phyloP scores from a whole-genome alignment of 164 flowering plant genomes.

The Amborella trichopoda region DNA sequence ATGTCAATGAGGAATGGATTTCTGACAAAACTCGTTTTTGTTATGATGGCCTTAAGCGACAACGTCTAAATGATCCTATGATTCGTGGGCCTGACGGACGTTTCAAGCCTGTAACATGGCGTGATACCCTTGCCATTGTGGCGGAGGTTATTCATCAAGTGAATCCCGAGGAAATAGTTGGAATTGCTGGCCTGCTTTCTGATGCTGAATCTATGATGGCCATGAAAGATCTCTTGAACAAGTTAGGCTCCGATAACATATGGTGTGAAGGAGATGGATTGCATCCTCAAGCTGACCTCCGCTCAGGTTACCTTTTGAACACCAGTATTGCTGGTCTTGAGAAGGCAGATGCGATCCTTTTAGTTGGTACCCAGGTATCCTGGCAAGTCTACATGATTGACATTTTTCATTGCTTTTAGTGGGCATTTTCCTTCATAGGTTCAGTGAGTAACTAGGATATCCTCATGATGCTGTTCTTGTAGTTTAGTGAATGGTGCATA shows the following conservation, averaged over 20 bases:
- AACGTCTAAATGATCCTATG: constrained; percentile 96
- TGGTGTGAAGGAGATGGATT: constrained; percentile 84
- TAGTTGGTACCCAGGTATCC: constrained; percentile 93
- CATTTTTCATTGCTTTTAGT: neutral
- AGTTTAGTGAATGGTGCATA: too few relatives aligned
- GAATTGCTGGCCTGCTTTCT: constrained; percentile 83
- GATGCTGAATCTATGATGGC: constrained; percentile 99
- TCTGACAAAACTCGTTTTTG: constrained; percentile 99
- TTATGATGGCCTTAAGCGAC: constrained; percentile 98
- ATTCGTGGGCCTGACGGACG: constrained; percentile 95
- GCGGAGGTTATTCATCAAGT: constrained; percentile 68
- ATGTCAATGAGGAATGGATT: constrained; percentile 98
- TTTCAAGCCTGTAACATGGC: constrained; percentile 91
- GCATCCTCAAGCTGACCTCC: constrained; percentile 67
- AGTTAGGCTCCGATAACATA: constrained; percentile 86
- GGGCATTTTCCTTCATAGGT: too few relatives aligned
- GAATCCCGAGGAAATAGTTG: constrained; percentile 86
- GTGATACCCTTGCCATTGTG: constrained; percentile 88
- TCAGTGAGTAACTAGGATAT: too few relatives aligned
- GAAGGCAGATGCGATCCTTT: constrained; percentile 90
- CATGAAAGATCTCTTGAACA: constrained; percentile 88
- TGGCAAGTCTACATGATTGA: neutral
- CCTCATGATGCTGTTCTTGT: too few relatives aligned
- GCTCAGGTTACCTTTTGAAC: constrained; percentile 78
- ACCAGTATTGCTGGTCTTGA: constrained; percentile 76